Conservation (phyloP, 345 rosid genomes). For the Pugionium cornutum region DNA sequence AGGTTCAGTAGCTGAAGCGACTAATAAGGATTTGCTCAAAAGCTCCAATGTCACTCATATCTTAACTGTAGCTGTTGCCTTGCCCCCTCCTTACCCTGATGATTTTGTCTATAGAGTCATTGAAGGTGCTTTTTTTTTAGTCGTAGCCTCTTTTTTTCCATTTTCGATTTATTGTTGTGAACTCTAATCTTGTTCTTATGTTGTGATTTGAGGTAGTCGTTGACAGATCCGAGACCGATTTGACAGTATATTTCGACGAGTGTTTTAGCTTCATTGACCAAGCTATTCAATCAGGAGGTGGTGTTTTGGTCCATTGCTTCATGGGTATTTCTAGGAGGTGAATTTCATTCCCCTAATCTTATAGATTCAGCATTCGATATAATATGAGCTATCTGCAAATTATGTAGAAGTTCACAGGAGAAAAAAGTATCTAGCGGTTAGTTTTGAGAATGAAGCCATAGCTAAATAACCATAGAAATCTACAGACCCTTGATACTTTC, state of each 20-base stretch:
- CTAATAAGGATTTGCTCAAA: conserved; percentile 54
- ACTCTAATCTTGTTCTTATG: neutral
- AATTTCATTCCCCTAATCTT: neutral
- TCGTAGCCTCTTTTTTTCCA: neutral
- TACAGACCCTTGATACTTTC: neutral
- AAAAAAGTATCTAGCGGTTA: neutral
- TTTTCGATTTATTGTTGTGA: neutral
- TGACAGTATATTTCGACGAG: conserved; percentile 63
- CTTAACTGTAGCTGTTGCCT: conserved; percentile 62
- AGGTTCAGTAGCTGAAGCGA: conserved; percentile 66
- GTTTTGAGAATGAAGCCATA: neutral
- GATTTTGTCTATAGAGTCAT: conserved; percentile 70
- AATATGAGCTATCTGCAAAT: neutral
- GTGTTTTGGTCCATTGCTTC: conserved; percentile 77
- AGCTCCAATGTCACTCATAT: conserved; percentile 64
- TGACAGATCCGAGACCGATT: conserved; percentile 57
- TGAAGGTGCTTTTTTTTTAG: conserved; percentile 46
- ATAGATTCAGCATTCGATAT: neutral
- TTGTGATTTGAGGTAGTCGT: conserved; percentile 46
- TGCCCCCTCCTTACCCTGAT: conserved; percentile 54
- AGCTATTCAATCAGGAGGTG: conserved; percentile 66
- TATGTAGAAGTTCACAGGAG: neutral
- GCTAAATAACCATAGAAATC: neutral
- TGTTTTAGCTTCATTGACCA: conserved; percentile 66
- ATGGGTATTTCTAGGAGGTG: conserved; percentile 82